These are phyloP conservation scores for Stellera chamaejasme DNA, from an alignment of 345 rosid species.

Conservation along the genomic window DNA sequence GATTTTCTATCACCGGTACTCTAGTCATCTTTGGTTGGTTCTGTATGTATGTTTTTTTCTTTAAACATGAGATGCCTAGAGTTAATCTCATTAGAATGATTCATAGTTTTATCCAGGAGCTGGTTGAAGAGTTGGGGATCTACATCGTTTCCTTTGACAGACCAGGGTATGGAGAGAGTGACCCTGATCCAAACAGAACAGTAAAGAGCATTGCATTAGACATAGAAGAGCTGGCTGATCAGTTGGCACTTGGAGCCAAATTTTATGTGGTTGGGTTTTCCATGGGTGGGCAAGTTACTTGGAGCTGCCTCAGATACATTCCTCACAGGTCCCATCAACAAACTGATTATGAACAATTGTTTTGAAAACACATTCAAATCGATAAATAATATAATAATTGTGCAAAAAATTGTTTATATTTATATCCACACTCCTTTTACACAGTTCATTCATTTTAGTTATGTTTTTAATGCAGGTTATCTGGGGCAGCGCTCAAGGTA, in stretches of 20 bases:
- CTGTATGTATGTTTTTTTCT: slow-evolving; percentile 6
- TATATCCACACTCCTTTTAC: too few species aligned
- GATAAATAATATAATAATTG: not conserved
- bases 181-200: slow-evolving; percentile 44
- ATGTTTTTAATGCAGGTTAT: too few species aligned
- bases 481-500: slow-evolving; percentile 15
- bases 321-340: slow-evolving; percentile 43
- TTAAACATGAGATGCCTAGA: not conserved
- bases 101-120: slow-evolving; percentile 31
- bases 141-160: slow-evolving; percentile 56
- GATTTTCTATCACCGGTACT: slow-evolving; percentile 29
- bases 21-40: not conserved
- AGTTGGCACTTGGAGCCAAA: slow-evolving; percentile 46
- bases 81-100: not conserved
- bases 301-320: slow-evolving; percentile 64
- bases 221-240: slow-evolving; percentile 63
- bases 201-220: slow-evolving; percentile 48
- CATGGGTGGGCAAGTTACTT: slow-evolving; percentile 45
- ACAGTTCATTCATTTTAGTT: too few species aligned
- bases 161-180: slow-evolving; percentile 77
- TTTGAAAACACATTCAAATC: not conserved
- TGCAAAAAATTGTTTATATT: not conserved
- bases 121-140: slow-evolving; percentile 42
- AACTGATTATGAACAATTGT: not conserved
- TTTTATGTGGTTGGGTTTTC: slow-evolving; percentile 47